Evolutionary conservation across 139 green algal species (phyloP), one percentile per base, ranked within the genome.

Genomic region (Mesostigma viride): DNA sequence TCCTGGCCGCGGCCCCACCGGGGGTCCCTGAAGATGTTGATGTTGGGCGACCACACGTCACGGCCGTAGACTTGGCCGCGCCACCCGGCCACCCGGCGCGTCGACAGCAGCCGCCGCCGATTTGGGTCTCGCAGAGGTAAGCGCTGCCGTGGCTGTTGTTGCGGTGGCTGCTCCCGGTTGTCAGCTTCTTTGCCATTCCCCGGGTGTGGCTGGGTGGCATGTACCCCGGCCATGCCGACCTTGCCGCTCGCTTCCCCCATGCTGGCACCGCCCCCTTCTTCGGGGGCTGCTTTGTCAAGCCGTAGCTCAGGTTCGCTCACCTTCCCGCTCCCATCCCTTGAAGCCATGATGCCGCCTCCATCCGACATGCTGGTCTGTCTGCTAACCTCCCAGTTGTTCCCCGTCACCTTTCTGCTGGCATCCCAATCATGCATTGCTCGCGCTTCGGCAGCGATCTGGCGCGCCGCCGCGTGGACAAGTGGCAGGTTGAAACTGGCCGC

Each of bases 1-100:
- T 75, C 69, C 40, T 47, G 27, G 3, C 44, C 63, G 17, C 69
- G 51, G 31, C 69, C 69, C 69, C 69, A 75, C 2, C 69, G 62
- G 3, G 69, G 69, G 35, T 75, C 69, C 2, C 69, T n/a, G 35
- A 51, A 61, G 35, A 75, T 62, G 62, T 75, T 75, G 30, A 75
- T 35, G 40, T 75, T 75, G 17, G 69, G 69, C 31, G 69, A 32
- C 40, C 46, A 75, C 3, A 71, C 24, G 11, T 20, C 58, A 6
- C 71, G 45, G 31, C 62, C 62, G 32, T 31, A 14, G 3, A 3
- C 3, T 5, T 33, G 32, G 34, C 6, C 14, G 14, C 22, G 64
- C 32, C 27, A 59, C 62, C 64, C 64, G 27, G 62, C 62, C 24
- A 31, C 3, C 27, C 32, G 32, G 6, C 64, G 32, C 8, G 17